Conservation (phyloP, 2,329 filamentous ascomycete species). For the Monosporascus sp. region DNA sequence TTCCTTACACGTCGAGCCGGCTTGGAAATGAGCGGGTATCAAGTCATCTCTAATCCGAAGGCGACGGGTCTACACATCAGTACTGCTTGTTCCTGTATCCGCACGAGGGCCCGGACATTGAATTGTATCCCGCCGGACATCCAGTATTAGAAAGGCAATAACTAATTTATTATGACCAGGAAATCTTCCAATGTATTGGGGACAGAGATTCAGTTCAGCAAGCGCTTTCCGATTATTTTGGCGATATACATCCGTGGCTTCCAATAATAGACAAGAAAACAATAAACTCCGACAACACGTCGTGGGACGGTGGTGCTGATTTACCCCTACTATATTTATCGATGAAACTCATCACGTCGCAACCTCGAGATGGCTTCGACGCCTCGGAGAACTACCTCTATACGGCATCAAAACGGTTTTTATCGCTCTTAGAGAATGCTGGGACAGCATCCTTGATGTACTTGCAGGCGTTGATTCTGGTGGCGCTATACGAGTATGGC, state of each 20-base stretch:
- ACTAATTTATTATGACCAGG: slow-evolving; percentile 15
- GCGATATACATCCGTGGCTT: slow-evolving; percentile 40
- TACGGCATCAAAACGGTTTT: slow-evolving; percentile 36
- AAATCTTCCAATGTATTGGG: slow-evolving; percentile 34
- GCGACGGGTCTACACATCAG: too few species aligned
- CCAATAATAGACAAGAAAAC: slow-evolving; percentile 42
- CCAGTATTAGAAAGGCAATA: too few species aligned
- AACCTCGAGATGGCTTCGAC: slow-evolving; percentile 28
- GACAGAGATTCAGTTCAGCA: slow-evolving; percentile 30
- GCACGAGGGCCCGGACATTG: too few species aligned
- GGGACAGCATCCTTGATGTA: slow-evolving; percentile 36
- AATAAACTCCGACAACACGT: slow-evolving; percentile 34
- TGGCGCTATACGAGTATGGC: slow-evolving; percentile 42
- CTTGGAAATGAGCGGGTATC: too few species aligned
- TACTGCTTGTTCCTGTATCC: too few species aligned
- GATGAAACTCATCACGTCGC: slow-evolving; percentile 40
- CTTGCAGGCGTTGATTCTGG: slow-evolving; percentile 39
- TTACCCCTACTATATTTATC: slow-evolving; percentile 40
- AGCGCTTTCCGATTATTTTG: slow-evolving; percentile 36
- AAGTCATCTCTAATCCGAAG: too few species aligned
- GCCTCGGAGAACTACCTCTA: slow-evolving; percentile 34
- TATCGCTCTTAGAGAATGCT: slow-evolving; percentile 33
- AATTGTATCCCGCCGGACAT: too few species aligned
- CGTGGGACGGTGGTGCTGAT: slow-evolving; percentile 39
- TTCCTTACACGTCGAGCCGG: neutral